Conservation (phyloP, 2,329 filamentous ascomycete species). For the Trichoderma arundinaceum region DNA sequence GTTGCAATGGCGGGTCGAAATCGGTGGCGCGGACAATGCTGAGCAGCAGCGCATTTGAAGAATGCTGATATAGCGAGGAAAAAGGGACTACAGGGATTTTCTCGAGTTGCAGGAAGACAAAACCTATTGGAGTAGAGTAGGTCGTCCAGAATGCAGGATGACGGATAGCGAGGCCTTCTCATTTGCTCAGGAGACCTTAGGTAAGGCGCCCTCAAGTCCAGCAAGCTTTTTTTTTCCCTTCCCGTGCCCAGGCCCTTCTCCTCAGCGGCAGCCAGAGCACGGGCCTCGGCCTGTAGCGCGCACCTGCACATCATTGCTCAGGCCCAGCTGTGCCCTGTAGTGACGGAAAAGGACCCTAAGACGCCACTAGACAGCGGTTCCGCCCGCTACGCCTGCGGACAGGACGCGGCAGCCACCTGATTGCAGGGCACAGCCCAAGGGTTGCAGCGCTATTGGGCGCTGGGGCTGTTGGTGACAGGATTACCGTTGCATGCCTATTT, state of each 20-base stretch:
- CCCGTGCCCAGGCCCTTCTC: too few relatives aligned
- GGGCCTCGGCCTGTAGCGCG: conserved; percentile 8
- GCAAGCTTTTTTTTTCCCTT: conserved; percentile 6
- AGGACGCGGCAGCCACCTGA: conserved; percentile 10
- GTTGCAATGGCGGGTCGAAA: conserved; percentile 11
- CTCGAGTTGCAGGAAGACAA: conserved; percentile 15
- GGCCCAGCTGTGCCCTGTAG: not conserved
- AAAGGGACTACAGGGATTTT: conserved; percentile 5
- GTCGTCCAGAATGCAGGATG: conserved; percentile 30
- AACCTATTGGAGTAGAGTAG: conserved; percentile 28
- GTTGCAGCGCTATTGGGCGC: too few relatives aligned
- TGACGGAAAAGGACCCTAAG: not conserved
- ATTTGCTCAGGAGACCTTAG: conserved; percentile 29
- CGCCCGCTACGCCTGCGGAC: conserved; percentile 5
- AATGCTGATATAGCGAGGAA: conserved; percentile 24
- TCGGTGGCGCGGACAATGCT: conserved; percentile 6
- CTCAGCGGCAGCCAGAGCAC: conserved; percentile 6
- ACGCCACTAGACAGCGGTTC: conserved; percentile 14
- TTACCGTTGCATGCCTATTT: too few relatives aligned
- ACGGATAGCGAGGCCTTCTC: conserved; percentile 23
- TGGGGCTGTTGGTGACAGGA: too few relatives aligned
- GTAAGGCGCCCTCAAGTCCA: conserved; percentile 10
- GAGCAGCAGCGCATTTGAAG: conserved; percentile 31
- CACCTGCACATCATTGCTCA: conserved; percentile 19
- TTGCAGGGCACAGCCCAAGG: not conserved